phyloP scores from a whole-genome alignment of 495 filamentous ascomycete species.

The Terfezia claveryi region DNA sequence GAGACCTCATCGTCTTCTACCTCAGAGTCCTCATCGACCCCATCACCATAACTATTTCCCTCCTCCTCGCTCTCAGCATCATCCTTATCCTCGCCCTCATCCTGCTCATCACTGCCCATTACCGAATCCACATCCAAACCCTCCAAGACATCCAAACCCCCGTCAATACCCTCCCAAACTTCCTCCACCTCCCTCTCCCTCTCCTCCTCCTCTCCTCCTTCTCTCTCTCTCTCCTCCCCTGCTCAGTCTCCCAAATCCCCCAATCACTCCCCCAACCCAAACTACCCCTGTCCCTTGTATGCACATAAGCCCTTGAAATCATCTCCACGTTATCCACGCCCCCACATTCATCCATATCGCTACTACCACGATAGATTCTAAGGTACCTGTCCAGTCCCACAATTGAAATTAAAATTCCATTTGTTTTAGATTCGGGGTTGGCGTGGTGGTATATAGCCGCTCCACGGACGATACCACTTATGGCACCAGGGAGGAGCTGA shows the following conservation, averaged over 20 bases:
- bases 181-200: constrained; percentile 31
- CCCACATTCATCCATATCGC: constrained; percentile 26
- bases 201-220: constrained; percentile 18
- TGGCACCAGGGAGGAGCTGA: neutral
- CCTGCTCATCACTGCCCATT: constrained; percentile 22
- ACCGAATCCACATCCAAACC: constrained; percentile 46
- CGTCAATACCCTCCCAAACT: constrained; percentile 34
- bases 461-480: neutral
- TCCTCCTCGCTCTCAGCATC: constrained; percentile 28
- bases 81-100: constrained; percentile 27
- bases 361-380: constrained; percentile 46
- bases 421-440: constrained; percentile 4
- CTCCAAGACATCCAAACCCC: constrained; percentile 74
- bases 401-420: constrained; percentile 38
- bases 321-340: neutral
- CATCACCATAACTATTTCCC: constrained; percentile 27
- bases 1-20: constrained; percentile 43
- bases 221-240: constrained; percentile 20
- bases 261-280: constrained; percentile 66
- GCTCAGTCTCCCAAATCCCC: constrained; percentile 38
- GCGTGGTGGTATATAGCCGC: neutral
- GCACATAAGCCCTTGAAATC: constrained; percentile 37
- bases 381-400: constrained; percentile 46
- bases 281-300: constrained; percentile 31
- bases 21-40: constrained; percentile 53